A percentile compares a stretch with the other conserved stretches of the same genome.
phyloP scores from a whole-genome alignment of 179 eudicot species.

The Beta lomatogona region DNA sequence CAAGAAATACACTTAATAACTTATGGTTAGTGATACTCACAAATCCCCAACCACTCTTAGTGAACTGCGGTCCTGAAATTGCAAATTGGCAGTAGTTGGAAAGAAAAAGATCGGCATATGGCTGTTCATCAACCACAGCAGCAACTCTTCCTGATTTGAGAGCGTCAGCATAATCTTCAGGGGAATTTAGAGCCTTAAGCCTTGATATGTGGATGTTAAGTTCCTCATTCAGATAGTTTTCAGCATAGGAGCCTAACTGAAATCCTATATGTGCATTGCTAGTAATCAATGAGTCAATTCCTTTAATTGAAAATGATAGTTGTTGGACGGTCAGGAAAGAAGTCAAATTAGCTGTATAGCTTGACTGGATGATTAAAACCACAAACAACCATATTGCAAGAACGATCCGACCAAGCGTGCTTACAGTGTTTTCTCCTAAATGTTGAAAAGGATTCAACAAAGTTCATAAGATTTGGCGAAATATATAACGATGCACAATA shows the following conservation, averaged over 20 bases:
- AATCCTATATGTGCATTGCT: conserved; percentile 50
- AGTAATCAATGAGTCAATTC: conserved; percentile 53
- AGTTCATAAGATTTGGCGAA: background rate
- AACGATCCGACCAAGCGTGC: conserved; percentile 68
- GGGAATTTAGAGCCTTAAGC: conserved; percentile 42
- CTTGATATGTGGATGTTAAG: conserved; percentile 53
- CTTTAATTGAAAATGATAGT: conserved; percentile 53
- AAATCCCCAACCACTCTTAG: conserved; percentile 60
- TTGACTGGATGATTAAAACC: conserved; percentile 63
- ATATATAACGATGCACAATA: background rate
- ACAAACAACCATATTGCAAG: conserved; percentile 71
- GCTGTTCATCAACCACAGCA: conserved; percentile 69
- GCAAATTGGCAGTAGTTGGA: conserved; percentile 51
- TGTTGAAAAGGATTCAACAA: background rate
- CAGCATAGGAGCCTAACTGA: conserved; percentile 68
- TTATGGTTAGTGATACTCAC: conserved; percentile 37
- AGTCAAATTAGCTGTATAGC: conserved; percentile 74
- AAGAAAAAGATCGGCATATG: conserved; percentile 58
- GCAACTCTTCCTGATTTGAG: conserved; percentile 53
- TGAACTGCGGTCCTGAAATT: conserved; percentile 61
- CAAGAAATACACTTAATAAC: background rate
- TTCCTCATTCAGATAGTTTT: conserved; percentile 50
- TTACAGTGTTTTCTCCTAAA: conserved; percentile 63
- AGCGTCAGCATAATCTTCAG: conserved; percentile 49
- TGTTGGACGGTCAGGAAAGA: conserved; percentile 69